Evolutionary conservation across 2,329 filamentous ascomycete genomes (phyloP).

Genomic region (Ascosphaera apis): DNA sequence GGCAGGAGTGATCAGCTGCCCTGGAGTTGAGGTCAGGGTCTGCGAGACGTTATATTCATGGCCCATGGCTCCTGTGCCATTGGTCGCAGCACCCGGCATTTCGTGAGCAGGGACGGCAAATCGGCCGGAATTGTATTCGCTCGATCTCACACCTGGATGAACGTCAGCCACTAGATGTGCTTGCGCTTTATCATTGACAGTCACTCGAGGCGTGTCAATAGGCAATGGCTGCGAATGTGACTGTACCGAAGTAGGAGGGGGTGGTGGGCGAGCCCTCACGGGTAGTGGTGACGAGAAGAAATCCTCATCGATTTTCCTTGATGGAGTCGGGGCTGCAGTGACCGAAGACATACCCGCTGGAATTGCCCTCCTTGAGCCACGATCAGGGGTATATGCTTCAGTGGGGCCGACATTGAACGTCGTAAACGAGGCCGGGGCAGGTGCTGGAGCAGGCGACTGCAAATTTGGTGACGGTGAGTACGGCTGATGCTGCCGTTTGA

Average conservation of each 20-base stretch:
- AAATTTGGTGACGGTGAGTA: neutral
- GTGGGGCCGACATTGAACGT: slow-evolving; percentile 19
- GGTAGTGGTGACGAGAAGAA: neutral
- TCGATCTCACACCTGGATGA: no score
- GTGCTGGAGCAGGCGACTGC: slow-evolving; percentile 18
- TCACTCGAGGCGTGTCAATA: neutral
- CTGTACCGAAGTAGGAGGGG: neutral
- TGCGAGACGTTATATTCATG: slow-evolving; percentile 25
- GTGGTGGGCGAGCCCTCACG: neutral
- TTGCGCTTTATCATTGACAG: neutral
- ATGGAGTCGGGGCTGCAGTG: neutral
- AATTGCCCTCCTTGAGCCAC: slow-evolving; percentile 14
- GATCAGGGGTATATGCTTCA: slow-evolving; percentile 25
- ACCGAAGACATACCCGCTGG: neutral
- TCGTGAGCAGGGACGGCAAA: neutral
- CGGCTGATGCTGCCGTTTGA: neutral
- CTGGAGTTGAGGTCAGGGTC: slow-evolving; percentile 21
- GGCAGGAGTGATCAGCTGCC: slow-evolving; percentile 21
- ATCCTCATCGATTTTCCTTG: neutral
- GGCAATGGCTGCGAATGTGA: neutral
- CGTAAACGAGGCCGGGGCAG: slow-evolving; percentile 16
- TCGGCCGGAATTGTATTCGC: neutral
- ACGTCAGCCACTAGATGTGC: neutral
- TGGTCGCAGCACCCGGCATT: slow-evolving; percentile 13
- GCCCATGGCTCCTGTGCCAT: slow-evolving; percentile 19